Conservation (phyloP, 108 stramenopile genomes). For the Discostella pseudostelligera region DNA sequence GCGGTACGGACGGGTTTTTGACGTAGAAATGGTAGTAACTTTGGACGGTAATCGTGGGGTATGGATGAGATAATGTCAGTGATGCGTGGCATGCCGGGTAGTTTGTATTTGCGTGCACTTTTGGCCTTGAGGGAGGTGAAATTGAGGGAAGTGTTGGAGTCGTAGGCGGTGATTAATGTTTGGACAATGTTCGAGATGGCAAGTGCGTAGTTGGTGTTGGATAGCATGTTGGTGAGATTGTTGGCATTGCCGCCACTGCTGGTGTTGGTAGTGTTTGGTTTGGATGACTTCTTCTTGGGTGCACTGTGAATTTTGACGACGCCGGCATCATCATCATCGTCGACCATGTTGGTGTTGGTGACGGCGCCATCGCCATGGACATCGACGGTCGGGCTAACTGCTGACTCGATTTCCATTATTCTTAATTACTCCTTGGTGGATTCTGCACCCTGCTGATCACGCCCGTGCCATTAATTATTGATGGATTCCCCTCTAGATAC, state of each 20-base stretch:
- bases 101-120: slow-evolving; percentile 76
- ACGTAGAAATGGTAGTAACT: slow-evolving; percentile 82
- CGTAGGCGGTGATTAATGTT: slow-evolving; percentile 83
- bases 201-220: slow-evolving; percentile 62
- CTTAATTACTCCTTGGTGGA: too few relatives aligned
- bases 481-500: too few relatives aligned
- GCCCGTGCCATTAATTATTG: too few relatives aligned
- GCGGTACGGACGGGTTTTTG: slow-evolving; percentile 95
- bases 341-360: background rate
- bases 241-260: background rate
- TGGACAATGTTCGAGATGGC: slow-evolving; percentile 82
- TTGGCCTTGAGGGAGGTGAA: slow-evolving; percentile 83
- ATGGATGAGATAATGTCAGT: slow-evolving; percentile 90
- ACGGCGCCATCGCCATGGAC: slow-evolving; percentile 9
- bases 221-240: slow-evolving; percentile 17
- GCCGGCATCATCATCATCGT: slow-evolving; percentile 32
- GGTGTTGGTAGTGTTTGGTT: background rate
- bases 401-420: background rate
- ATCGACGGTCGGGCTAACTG: slow-evolving; percentile 9
- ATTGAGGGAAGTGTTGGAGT: slow-evolving; percentile 74
- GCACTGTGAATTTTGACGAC: slow-evolving; percentile 43
- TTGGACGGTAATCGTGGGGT: slow-evolving; percentile 72
- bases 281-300: slow-evolving; percentile 13
- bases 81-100: slow-evolving; percentile 84
- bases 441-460: too few relatives aligned